A percentile compares a stretch with the other conserved stretches of the same genome.
These are phyloP conservation scores for Pisolithus orientalis DNA, from an alignment of 768 basidiomycete species.

Conservation along the genomic window DNA sequence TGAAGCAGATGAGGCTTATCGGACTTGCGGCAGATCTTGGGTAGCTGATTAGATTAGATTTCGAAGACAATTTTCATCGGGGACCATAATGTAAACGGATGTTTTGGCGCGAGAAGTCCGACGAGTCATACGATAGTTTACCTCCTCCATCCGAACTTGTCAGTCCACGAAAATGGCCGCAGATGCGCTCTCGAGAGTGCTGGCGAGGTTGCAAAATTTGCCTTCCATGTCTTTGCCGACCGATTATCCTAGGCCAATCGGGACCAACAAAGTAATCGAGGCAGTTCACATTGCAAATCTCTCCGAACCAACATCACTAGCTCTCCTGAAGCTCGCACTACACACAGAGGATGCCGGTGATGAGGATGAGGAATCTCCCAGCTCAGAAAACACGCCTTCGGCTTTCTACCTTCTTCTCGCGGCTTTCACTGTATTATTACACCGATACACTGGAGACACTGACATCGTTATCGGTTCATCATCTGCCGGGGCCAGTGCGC, in stretches of 20 bases:
- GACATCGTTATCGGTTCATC: constrained; percentile 91
- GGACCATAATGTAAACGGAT: not conserved
- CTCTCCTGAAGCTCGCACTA: constrained; percentile 76
- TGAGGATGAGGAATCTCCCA: constrained; percentile 43
- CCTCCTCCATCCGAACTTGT: not conserved
- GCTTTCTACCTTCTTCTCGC: constrained; percentile 89
- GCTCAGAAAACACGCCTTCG: constrained; percentile 48
- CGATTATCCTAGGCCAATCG: constrained; percentile 85
- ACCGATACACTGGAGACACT: constrained; percentile 93
- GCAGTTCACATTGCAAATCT: constrained; percentile 70
- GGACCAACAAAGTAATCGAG: constrained; percentile 74
- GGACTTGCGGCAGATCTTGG: not conserved
- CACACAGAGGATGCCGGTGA: constrained; percentile 52
- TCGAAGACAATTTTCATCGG: not conserved
- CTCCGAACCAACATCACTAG: constrained; percentile 66
- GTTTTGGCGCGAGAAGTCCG: not conserved
- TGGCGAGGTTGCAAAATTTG: constrained; percentile 66
- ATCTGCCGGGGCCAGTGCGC: constrained; percentile 65
- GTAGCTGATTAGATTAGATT: not conserved
- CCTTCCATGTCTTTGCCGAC: constrained; percentile 92
- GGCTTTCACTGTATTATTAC: constrained; percentile 86
- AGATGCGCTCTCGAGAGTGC: constrained; percentile 43
- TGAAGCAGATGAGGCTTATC: not conserved
- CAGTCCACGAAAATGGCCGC: constrained; percentile 18
- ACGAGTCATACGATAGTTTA: not conserved